Conservation (phyloP, 345 rosid species). For the Abelmoschus esculentus region DNA sequence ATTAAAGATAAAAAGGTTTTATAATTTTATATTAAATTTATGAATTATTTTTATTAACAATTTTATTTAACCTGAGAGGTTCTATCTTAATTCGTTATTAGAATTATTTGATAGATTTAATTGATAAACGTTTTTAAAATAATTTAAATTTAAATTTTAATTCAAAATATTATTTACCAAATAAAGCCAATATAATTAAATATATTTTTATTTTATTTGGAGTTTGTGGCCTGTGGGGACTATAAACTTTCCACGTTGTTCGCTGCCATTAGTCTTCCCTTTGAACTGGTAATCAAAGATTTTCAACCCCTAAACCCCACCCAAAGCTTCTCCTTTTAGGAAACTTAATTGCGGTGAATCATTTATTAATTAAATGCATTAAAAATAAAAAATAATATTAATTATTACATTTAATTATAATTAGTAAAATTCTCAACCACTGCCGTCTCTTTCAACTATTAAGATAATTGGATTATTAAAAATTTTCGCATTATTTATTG, state of each 20-base stretch:
- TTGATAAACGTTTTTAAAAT: no score
- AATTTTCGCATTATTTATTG: no score
- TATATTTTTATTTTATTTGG: background rate
- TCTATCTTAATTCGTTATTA: no score
- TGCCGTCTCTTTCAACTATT: background rate
- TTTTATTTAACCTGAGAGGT: no score
- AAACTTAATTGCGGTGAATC: constrained; percentile 29
- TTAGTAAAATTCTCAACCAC: background rate
- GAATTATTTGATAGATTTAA: no score
- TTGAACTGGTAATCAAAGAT: constrained; percentile 26
- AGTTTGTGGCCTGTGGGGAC: constrained; percentile 26
- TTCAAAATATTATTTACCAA: no score
- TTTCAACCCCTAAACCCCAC: constrained; percentile 23
- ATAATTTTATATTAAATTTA: no score
- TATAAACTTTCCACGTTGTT: constrained; percentile 38
- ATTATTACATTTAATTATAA: background rate
- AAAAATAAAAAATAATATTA: background rate
- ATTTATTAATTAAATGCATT: constrained; percentile 8
- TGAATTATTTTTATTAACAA: no score
- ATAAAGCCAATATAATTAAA: background rate
- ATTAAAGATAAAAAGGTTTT: no score
- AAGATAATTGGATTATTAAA: background rate
- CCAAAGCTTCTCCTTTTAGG: constrained; percentile 24
- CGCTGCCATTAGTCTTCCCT: constrained; percentile 29
- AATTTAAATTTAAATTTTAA: no score